A percentile compares a stretch with the other conserved stretches of the same genome.
Evolutionary conservation across 805 yeast genomes (phyloP).

Genomic region (Zygosaccharomyces bailii): DNA sequence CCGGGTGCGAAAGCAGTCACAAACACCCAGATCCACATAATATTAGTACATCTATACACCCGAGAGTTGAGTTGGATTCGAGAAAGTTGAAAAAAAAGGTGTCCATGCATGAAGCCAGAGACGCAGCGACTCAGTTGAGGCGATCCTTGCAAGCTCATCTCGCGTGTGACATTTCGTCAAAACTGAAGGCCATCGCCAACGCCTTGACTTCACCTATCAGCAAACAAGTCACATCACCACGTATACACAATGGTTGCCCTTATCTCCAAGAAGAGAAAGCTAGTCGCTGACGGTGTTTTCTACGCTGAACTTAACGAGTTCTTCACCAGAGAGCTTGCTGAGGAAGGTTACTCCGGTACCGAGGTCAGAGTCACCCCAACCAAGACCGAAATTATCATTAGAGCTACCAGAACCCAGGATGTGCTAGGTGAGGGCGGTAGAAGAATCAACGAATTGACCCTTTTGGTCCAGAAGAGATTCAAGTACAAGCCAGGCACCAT

Average conservation of each 20-base stretch:
- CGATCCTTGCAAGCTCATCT: constrained; percentile 1
- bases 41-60: too few relatives aligned
- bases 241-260: constrained; percentile 39
- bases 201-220: too few relatives aligned
- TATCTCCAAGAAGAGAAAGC: constrained; percentile 97
- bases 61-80: too few relatives aligned
- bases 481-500: constrained; percentile 89
- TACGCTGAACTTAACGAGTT: constrained; percentile 99
- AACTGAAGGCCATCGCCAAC: not conserved
- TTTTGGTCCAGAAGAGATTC: constrained; percentile 98
- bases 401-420: constrained; percentile 98
- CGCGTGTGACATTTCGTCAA: constrained; percentile 2
- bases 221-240: constrained; percentile 2
- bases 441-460: constrained; percentile 98
- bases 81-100: too few relatives aligned
- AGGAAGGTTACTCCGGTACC: constrained; percentile 99
- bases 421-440: constrained; percentile 99
- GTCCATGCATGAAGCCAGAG: too few relatives aligned
- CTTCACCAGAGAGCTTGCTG: constrained; percentile 99
- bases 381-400: constrained; percentile 96
- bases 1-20: too few relatives aligned
- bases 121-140: constrained; percentile 7
- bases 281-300: constrained; percentile 99
- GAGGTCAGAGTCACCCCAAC: constrained; percentile 98
- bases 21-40: too few relatives aligned